Percentiles rank a stretch among this genome's conserved stretches.
These are phyloP conservation scores for Eucalyptus victrix DNA, from an alignment of 345 rosid genomes.

Conservation along the genomic window DNA sequence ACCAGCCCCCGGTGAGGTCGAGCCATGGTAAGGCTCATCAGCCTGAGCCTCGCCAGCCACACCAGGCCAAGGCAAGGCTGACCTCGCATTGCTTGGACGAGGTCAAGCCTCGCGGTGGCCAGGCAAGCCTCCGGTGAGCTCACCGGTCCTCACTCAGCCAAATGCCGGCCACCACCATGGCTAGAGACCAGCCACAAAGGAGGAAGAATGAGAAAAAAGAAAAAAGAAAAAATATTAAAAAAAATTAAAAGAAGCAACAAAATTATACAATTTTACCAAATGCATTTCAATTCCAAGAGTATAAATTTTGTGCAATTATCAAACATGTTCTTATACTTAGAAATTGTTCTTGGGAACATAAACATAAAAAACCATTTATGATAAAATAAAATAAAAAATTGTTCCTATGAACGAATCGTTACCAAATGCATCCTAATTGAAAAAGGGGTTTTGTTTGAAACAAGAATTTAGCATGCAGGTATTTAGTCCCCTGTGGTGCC, in stretches of 20 bases:
- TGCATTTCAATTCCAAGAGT: fast-evolving
- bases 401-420: fast-evolving
- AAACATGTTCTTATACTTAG: fast-evolving
- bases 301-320: fast-evolving
- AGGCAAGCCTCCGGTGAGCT: fast-evolving
- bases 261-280: too few species aligned
- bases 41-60: fast-evolving
- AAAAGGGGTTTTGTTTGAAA: too few species aligned
- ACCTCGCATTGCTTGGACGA: fast-evolving
- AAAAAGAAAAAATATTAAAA: too few species aligned
- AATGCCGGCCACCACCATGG: fast-evolving
- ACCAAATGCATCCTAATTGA: fast-evolving
- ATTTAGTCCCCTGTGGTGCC: too few species aligned
- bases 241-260: too few species aligned
- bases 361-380: fast-evolving
- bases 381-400: too few species aligned
- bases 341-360: too few species aligned
- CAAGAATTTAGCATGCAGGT: too few species aligned
- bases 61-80: fast-evolving
- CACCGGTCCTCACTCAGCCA: fast-evolving
- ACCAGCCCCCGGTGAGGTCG: fast-evolving
- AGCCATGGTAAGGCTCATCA: too few species aligned
- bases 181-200: fast-evolving
- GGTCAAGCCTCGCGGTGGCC: too few species aligned
- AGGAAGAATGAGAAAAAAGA: too few species aligned